Conservation (phyloP, 768 basidiomycete genomes). For the Collybia sp. region DNA sequence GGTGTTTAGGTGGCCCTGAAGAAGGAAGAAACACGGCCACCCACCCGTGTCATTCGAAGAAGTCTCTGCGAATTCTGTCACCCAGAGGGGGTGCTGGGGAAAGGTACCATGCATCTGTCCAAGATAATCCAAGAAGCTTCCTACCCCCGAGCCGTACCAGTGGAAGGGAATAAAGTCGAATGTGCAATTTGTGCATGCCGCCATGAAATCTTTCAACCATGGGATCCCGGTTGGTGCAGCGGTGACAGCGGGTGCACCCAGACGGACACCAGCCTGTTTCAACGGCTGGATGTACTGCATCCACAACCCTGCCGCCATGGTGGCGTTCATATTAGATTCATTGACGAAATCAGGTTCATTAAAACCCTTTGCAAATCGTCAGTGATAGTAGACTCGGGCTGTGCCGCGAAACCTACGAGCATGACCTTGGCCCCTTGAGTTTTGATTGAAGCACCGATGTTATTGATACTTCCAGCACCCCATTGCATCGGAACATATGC, state of each 20-base stretch:
- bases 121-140: conserved; percentile 51
- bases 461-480: conserved; percentile 35
- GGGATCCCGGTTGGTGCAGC: conserved; percentile 44
- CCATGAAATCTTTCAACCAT: conserved; percentile 52
- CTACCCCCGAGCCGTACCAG: conserved; percentile 55
- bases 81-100: conserved; percentile 51
- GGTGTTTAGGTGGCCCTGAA: background rate
- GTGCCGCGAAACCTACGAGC: conserved; percentile 29
- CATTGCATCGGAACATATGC: conserved; percentile 52
- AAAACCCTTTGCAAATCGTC: conserved; percentile 34
- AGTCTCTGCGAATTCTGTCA: conserved; percentile 61
- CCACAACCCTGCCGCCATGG: conserved; percentile 51
- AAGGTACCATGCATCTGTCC: conserved; percentile 47
- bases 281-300: conserved; percentile 52
- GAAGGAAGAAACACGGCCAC: conserved; percentile 1
- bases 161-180: conserved; percentile 48
- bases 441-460: conserved; percentile 31
- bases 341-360: conserved; percentile 52
- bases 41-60: conserved; percentile 37
- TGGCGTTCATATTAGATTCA: conserved; percentile 41
- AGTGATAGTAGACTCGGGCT: conserved; percentile 11
- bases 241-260: conserved; percentile 58
- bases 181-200: conserved; percentile 44
- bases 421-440: conserved; percentile 44
- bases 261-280: conserved; percentile 38